Evolutionary conservation across 176 grass and related monocot genomes (phyloP), one percentile per base, ranked within the genome.

Genomic region (Calamus simplicifolius): DNA sequence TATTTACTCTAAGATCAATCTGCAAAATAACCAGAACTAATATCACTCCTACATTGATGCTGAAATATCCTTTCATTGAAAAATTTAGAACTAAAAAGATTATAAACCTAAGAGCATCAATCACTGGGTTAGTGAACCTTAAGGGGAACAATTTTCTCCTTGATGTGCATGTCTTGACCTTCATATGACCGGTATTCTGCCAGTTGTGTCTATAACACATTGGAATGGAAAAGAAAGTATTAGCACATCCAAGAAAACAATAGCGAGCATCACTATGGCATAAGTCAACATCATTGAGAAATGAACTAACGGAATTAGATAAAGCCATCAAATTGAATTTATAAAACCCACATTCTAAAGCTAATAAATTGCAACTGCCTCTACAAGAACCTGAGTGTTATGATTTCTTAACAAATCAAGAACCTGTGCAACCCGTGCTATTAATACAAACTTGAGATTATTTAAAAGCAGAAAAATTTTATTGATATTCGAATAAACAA

Each of bases 81-180:
- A n/a, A n/a, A n/a, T n/a, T n/a, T n/a, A 12, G 35, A 43, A 43
- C 0, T 43, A 2, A 43, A 43, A 43, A 43, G 2, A 74, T 57
- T 19, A 19, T 4, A 25, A 30, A 16, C 35, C 8, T 12, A 5
- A 52, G 21, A 28, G 0, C 50, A 30, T 13, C 53, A 68, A 61
- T 53, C 52, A 69, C 25, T 13, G 50, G 57, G 50, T 58, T 26
- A 63, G 17, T 19, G 64, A 61, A 97, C 92, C 92, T 87, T 98
- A 19, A 98, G 75, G 49, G 93, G 87, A 51, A 97, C 73, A 66
- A 97, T 85, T 74, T 88, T 97, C 78, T 97, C 93, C 28, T 71
- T 88, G 19, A 97, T 75, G 70, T 85, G 88, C 93, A 97, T 92
- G 53, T 97, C 93, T 83, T 97, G 87, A 51, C 93, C 87, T 61